Evolutionary conservation across 805 yeast species (phyloP).

Genomic region (Kazachstania africana): DNA sequence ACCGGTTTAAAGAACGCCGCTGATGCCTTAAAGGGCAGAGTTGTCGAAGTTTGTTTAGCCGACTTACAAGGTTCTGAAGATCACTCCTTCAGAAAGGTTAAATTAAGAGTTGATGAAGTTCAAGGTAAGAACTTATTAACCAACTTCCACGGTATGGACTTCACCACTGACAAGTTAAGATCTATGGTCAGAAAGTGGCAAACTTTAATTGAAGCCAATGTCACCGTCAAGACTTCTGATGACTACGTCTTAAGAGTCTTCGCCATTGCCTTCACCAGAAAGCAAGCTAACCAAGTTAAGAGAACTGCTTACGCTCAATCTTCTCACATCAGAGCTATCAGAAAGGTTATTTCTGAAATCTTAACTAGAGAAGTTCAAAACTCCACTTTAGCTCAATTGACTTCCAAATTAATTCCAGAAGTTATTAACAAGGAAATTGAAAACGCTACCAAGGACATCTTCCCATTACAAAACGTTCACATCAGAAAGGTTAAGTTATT

Average conservation of each 20-base stretch:
- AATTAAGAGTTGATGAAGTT: constrained; percentile 96
- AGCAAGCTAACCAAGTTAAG: constrained; percentile 92
- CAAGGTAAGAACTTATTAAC: constrained; percentile 97
- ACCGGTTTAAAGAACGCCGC: constrained; percentile 96
- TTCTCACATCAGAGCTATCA: constrained; percentile 90
- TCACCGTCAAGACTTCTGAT: constrained; percentile 94
- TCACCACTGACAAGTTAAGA: constrained; percentile 94
- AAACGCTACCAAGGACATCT: constrained; percentile 87
- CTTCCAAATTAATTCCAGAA: constrained; percentile 95
- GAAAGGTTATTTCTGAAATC: constrained; percentile 93
- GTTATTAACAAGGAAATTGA: constrained; percentile 97
- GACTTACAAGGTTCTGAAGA: constrained; percentile 98
- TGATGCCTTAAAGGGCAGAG: constrained; percentile 96
- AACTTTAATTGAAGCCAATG: constrained; percentile 93
- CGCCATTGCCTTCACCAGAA: constrained; percentile 97
- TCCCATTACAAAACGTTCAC: constrained; percentile 96
- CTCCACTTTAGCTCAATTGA: constrained; percentile 91
- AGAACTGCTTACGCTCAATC: constrained; percentile 96
- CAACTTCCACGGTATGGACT: constrained; percentile 98
- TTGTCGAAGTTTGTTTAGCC: constrained; percentile 88
- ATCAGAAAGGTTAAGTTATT: constrained; percentile 96
- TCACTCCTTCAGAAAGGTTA: constrained; percentile 94
- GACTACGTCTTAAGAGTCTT: constrained; percentile 93
- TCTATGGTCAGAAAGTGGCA: constrained; percentile 98
- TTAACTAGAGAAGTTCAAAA: constrained; percentile 92